Evolutionary conservation across 2,329 filamentous ascomycete species (phyloP).

Genomic region (Periglandula ipomoeae): DNA sequence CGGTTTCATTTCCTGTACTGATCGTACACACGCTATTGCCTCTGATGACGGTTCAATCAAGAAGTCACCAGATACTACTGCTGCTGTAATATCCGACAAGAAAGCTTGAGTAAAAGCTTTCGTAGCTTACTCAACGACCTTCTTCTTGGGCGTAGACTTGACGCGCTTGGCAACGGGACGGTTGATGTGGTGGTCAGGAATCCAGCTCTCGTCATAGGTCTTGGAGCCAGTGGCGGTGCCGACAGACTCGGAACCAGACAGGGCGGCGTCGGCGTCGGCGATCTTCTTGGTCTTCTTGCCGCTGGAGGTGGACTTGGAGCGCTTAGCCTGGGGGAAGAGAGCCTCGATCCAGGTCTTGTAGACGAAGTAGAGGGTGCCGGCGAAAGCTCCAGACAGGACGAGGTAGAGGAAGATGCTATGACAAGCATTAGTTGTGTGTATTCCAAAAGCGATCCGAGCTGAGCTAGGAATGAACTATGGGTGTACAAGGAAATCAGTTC

Average conservation of each 20-base stretch:
- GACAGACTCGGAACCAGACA: conserved; percentile 62
- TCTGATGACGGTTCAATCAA: not conserved
- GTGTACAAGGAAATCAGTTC: too few species aligned
- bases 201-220: conserved; percentile 88
- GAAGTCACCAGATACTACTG: not conserved
- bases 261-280: conserved; percentile 49
- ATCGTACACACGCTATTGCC: not conserved
- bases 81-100: not conserved
- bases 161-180: conserved; percentile 64
- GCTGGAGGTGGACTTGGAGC: conserved; percentile 40
- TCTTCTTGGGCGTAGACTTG: conserved; percentile 48
- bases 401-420: conserved; percentile 92
- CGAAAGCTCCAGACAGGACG: conserved; percentile 71
- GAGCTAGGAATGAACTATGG: not conserved
- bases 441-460: not conserved
- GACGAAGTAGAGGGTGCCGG: conserved; percentile 82
- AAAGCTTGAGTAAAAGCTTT: not conserved
- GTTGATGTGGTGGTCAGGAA: conserved; percentile 81
- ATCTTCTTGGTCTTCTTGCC: conserved; percentile 56
- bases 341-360: conserved; percentile 97
- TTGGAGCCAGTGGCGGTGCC: conserved; percentile 60
- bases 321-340: conserved; percentile 86
- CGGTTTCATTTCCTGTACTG: not conserved
- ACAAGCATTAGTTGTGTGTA: not conserved
- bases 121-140: conserved; percentile 20